phyloP scores from a whole-genome alignment of 495 filamentous ascomycete genomes.

The Aspergillus cavernicola region DNA sequence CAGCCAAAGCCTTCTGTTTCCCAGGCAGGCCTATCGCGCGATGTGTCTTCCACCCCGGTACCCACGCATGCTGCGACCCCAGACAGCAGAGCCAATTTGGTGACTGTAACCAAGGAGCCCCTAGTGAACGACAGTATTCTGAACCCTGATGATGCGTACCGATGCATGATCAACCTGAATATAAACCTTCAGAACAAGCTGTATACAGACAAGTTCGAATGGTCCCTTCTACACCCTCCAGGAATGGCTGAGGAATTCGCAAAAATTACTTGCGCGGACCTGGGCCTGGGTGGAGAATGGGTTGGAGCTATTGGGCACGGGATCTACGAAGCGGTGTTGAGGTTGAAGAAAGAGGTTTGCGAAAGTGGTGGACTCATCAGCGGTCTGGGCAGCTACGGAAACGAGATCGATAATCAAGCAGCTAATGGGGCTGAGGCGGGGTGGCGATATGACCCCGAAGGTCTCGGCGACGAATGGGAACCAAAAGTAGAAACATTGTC shows the following conservation, averaged over 20 bases:
- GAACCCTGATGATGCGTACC: conserved; percentile 87
- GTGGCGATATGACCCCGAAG: conserved; percentile 92
- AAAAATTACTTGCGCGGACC: conserved; percentile 83
- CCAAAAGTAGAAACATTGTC: conserved; percentile 84
- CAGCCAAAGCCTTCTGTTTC: conserved; percentile 40
- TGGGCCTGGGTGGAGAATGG: conserved; percentile 90
- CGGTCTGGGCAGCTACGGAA: conserved; percentile 64
- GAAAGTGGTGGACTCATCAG: conserved; percentile 78
- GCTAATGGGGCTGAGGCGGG: conserved; percentile 74
- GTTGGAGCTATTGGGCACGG: conserved; percentile 89
- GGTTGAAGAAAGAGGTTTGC: conserved; percentile 92
- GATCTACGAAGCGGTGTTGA: conserved; percentile 92
- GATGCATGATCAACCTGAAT: conserved; percentile 84
- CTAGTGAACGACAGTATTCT: conserved; percentile 52
- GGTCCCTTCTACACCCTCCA: conserved; percentile 89
- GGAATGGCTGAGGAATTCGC: conserved; percentile 92
- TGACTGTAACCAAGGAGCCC: conserved; percentile 40
- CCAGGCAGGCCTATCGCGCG: conserved; percentile 36
- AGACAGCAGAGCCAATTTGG: conserved; percentile 32
- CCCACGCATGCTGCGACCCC: conserved; percentile 49
- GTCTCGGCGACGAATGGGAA: conserved; percentile 88
- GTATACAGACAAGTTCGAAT: conserved; percentile 97
- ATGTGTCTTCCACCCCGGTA: conserved; percentile 51
- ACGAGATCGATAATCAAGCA: conserved; percentile 86
- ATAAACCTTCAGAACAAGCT: conserved; percentile 90